Evolutionary conservation across 2,329 filamentous ascomycete genomes (phyloP).

Genomic region (Xylariaceae sp.): DNA sequence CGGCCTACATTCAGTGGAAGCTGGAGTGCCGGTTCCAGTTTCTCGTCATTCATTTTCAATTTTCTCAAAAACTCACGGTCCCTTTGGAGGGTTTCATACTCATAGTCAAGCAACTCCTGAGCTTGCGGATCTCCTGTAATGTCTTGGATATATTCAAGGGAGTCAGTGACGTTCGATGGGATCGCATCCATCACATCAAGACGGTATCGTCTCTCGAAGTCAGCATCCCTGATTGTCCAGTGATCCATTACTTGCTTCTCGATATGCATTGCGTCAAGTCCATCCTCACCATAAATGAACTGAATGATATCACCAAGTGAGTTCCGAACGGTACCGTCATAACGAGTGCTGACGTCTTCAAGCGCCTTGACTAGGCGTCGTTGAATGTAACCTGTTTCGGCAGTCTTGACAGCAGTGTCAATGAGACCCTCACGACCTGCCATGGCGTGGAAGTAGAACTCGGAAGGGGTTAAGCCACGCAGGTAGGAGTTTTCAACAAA

Average conservation of each 20-base stretch:
- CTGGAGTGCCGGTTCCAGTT: conserved; percentile 86
- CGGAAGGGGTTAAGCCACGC: conserved; percentile 89
- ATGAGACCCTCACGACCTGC: conserved; percentile 99
- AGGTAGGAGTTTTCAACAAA: conserved; percentile 99
- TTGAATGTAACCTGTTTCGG: conserved; percentile 98
- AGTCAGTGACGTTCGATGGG: conserved; percentile 66
- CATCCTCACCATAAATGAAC: conserved; percentile 97
- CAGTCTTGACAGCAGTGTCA: conserved; percentile 98
- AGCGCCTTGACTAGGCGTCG: conserved; percentile 97
- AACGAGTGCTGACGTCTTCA: conserved; percentile 96
- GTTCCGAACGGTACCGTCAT: conserved; percentile 96
- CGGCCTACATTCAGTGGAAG: conserved; percentile 90
- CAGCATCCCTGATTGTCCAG: conserved; percentile 77
- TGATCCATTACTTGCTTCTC: conserved; percentile 91
- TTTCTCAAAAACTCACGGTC: conserved; percentile 78
- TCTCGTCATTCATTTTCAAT: conserved; percentile 66
- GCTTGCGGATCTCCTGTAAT: conserved; percentile 86
- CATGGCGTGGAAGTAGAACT: conserved; percentile 99
- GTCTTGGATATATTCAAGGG: conserved; percentile 85
- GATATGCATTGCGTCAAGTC: conserved; percentile 89
- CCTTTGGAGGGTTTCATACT: conserved; percentile 79
- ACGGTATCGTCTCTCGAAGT: conserved; percentile 82
- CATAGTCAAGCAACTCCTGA: conserved; percentile 84
- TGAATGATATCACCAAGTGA: conserved; percentile 96
- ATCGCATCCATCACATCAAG: conserved; percentile 82